Conservation (phyloP, 805 yeast species). For the Cyberlindnera japonica region DNA sequence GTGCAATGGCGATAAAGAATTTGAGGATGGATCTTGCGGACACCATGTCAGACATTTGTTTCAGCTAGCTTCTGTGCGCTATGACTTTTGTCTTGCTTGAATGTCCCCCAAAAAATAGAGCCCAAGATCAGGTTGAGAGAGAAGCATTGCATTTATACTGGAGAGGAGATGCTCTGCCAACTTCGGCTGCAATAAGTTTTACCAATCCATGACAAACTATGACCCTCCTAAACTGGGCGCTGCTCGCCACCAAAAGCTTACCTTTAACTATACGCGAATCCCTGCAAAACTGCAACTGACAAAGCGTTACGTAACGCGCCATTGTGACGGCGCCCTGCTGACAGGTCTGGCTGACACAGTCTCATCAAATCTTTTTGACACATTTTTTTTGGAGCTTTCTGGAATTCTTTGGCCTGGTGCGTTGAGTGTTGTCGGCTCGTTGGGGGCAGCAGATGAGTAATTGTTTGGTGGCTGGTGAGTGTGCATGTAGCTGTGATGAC, state of each 20-base stretch:
- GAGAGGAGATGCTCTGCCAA: background rate
- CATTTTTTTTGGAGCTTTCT: too few species aligned
- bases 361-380: too few species aligned
- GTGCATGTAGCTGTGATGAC: too few species aligned
- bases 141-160: background rate
- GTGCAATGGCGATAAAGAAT: conserved; percentile 57
- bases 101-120: background rate
- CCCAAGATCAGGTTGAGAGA: background rate
- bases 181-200: background rate
- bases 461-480: too few species aligned
- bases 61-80: background rate
- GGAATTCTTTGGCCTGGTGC: too few species aligned
- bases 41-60: conserved; percentile 17
- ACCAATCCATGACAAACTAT: conserved; percentile 6
- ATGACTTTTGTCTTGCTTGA: background rate
- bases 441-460: too few species aligned
- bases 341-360: too few species aligned
- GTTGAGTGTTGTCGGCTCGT: too few species aligned
- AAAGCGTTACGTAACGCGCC: conserved; percentile 7
- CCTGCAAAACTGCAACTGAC: conserved; percentile 6
- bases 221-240: conserved; percentile 2
- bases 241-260: too few species aligned
- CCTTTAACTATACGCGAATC: conserved; percentile 1
- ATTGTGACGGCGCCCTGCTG: background rate
- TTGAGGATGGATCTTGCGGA: conserved; percentile 46